Conservation (phyloP, 441 rosid species). For the Gossypium gossypioides region DNA sequence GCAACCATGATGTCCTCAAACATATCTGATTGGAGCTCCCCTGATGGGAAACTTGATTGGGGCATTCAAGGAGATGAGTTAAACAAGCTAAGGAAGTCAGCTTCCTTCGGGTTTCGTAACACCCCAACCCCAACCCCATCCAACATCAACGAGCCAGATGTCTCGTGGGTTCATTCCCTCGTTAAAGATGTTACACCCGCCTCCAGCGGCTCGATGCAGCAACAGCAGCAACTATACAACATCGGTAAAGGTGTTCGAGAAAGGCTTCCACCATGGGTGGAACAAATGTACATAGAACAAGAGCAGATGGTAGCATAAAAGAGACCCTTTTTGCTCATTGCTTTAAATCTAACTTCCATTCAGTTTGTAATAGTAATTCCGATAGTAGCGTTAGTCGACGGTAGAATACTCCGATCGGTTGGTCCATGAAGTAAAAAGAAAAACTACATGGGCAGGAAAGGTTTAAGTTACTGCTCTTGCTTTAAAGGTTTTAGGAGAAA, state of each 20-base stretch:
- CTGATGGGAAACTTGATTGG: conserved; percentile 75
- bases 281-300: conserved; percentile 73
- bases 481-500: conserved; percentile 7
- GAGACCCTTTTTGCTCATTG: conserved; percentile 13
- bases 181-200: conserved; percentile 56
- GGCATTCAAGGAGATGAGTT: conserved; percentile 74
- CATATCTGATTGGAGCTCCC: conserved; percentile 66
- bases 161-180: conserved; percentile 76
- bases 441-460: background rate
- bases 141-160: conserved; percentile 56
- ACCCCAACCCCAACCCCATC: conserved; percentile 17
- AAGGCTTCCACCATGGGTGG: conserved; percentile 50
- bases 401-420: background rate
- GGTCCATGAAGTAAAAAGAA: background rate
- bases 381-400: conserved; percentile 13
- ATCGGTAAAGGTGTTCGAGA: conserved; percentile 24
- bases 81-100: conserved; percentile 67
- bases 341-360: conserved; percentile 18
- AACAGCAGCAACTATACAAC: conserved; percentile 24
- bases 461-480: conserved; percentile 15
- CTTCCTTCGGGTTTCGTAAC: conserved; percentile 60
- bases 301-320: conserved; percentile 79
- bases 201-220: conserved; percentile 24
- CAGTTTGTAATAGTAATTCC: conserved; percentile 13
- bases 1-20: conserved; percentile 37